These are phyloP conservation scores for Zygoascus bituminiphila DNA, from an alignment of 805 yeast species.

Conservation along the genomic window DNA sequence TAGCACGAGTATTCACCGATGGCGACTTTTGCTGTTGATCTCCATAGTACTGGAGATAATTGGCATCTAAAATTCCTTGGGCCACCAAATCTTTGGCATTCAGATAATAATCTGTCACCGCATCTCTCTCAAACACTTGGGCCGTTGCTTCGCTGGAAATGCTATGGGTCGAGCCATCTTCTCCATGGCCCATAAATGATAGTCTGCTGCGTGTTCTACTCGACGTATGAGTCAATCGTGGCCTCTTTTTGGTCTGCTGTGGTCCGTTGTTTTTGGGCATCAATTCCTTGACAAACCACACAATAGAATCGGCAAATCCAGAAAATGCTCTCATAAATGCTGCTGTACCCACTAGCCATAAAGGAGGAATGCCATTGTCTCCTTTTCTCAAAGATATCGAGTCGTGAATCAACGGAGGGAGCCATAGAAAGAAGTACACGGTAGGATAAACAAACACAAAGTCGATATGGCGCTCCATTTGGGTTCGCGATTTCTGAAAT, in stretches of 20 bases:
- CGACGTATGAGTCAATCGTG: not conserved
- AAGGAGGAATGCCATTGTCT: conserved; percentile 32
- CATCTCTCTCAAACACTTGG: not conserved
- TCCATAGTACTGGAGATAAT: not conserved
- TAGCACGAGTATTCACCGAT: not conserved
- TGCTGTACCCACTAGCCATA: conserved; percentile 56
- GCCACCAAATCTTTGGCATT: not conserved
- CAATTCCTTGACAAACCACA: conserved; percentile 62
- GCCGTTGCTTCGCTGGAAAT: not conserved
- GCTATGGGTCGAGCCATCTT: not conserved
- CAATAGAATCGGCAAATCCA: conserved; percentile 66
- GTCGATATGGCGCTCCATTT: conserved; percentile 67
- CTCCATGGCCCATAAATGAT: not conserved
- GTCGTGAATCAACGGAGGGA: conserved; percentile 65
- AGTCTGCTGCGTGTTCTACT: not conserved
- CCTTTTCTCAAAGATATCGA: conserved; percentile 21
- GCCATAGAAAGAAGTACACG: conserved; percentile 72
- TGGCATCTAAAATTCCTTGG: not conserved
- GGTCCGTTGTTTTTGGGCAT: not conserved
- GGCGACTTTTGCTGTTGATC: not conserved
- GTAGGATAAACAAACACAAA: conserved; percentile 76
- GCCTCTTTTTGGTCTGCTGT: not conserved
- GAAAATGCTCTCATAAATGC: conserved; percentile 72
- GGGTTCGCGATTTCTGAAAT: conserved; percentile 52
- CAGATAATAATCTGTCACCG: not conserved